phyloP scores from a whole-genome alignment of 495 filamentous ascomycete species.

The Pseudomonodictys pantanalensis region DNA sequence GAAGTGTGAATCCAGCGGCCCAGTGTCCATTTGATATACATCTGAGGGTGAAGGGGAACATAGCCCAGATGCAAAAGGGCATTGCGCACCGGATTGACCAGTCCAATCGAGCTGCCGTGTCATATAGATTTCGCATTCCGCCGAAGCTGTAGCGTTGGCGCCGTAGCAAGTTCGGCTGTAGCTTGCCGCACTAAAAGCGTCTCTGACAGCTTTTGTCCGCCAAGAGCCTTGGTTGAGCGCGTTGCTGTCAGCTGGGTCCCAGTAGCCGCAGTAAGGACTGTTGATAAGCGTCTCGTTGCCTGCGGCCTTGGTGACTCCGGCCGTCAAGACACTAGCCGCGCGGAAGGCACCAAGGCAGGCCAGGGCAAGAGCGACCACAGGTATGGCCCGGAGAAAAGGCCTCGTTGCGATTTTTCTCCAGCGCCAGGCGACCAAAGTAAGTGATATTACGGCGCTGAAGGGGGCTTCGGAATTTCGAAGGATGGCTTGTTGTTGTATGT shows the following conservation, averaged over 20 bases:
- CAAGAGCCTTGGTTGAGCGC: not conserved
- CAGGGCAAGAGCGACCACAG: not conserved
- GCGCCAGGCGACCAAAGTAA: not conserved
- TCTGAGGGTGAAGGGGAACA: not conserved
- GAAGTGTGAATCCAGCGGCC: not conserved
- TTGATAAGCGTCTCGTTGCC: slow-evolving; percentile 5
- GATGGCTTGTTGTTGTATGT: slow-evolving; percentile 7
- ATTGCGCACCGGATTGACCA: not conserved
- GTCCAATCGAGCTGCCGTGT: not conserved
- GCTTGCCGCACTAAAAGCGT: slow-evolving; percentile 1
- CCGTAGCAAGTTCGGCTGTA: slow-evolving; percentile 3
- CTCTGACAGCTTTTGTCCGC: not conserved
- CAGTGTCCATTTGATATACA: slow-evolving; percentile 6
- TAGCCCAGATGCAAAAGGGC: not conserved
- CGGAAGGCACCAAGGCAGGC: slow-evolving; percentile 2
- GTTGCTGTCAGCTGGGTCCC: not conserved
- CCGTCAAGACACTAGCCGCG: slow-evolving; percentile 3
- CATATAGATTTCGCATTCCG: not conserved
- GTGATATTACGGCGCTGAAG: not conserved
- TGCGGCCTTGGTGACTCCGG: not conserved
- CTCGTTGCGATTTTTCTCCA: not conserved
- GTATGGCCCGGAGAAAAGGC: not conserved
- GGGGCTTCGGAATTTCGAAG: slow-evolving; percentile 4
- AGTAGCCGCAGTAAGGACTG: slow-evolving; percentile 1
- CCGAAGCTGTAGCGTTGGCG: not conserved